These are phyloP conservation scores for Pulveroboletus sp. DNA, from an alignment of 768 basidiomycete species.

Conservation along the genomic window DNA sequence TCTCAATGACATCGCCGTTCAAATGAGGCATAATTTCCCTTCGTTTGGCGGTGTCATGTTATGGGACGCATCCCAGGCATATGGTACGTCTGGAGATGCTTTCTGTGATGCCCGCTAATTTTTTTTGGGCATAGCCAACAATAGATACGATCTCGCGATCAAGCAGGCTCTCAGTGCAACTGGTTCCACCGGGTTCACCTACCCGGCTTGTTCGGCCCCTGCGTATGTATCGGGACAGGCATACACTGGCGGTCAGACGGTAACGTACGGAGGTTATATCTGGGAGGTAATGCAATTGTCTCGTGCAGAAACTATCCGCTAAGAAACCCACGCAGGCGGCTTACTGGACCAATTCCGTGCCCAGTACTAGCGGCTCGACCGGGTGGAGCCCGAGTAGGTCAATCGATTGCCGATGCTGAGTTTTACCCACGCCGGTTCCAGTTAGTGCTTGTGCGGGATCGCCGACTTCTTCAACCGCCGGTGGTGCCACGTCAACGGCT, in stretches of 20 bases:
- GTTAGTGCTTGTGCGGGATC: slow-evolving; percentile 23
- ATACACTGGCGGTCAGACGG: slow-evolving; percentile 49
- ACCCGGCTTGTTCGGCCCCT: slow-evolving; percentile 54
- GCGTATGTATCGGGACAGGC: slow-evolving; percentile 44
- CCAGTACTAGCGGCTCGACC: slow-evolving; percentile 44
- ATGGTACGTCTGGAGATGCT: slow-evolving; percentile 12
- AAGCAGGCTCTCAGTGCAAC: slow-evolving; percentile 56
- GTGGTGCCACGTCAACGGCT: slow-evolving; percentile 11
- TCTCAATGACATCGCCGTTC: slow-evolving; percentile 31
- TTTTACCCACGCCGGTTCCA: slow-evolving; percentile 1
- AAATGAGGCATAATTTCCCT: slow-evolving; percentile 36
- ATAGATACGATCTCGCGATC: slow-evolving; percentile 53
- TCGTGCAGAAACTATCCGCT: background rate
- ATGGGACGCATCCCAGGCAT: slow-evolving; percentile 43
- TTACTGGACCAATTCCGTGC: slow-evolving; percentile 49
- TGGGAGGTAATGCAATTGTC: slow-evolving; percentile 46
- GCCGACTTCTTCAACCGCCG: background rate
- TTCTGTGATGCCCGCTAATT: slow-evolving; percentile 2
- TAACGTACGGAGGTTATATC: slow-evolving; percentile 57
- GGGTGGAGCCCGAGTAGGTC: slow-evolving; percentile 63
- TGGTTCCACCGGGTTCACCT: slow-evolving; percentile 66
- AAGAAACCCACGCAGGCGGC: slow-evolving; percentile 44
- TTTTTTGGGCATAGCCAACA: slow-evolving; percentile 41
- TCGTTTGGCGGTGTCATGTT: slow-evolving; percentile 43
- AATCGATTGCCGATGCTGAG: background rate